Evolutionary conservation across 352 stramenopile genomes (phyloP), one percentile per base, ranked within the genome.

Genomic region (Globisporangium recalcitrans): DNA sequence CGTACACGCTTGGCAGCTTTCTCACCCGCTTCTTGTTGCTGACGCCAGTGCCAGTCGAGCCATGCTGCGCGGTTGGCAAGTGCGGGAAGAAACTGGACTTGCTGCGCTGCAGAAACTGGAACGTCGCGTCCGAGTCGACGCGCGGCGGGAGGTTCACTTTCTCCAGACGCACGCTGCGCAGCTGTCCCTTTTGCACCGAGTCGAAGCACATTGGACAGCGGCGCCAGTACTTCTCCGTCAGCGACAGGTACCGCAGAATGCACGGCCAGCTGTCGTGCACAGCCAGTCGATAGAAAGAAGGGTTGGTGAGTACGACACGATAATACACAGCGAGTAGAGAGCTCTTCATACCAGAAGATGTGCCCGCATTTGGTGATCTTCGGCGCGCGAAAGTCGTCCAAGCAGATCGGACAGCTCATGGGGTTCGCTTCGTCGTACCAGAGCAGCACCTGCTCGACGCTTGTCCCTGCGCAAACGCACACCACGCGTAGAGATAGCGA

Each of bases 301-400:
- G 31, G 9, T 14, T 10, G 13, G 13, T 36, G 10, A 36, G 31
- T 36, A 36, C 31, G 9, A 36, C 9, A 51, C 21, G 13, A 19
- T 53, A 26, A 8, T n/a, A 11, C 34, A n/a, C 9, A 9, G 7
- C 8, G 22, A 34, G 4, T 16, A 34, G 21, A 14, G 32, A 27
- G n/a, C 36, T 4, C 14, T 53, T 46, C 65, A 38, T 60, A 94
- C 85, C 85, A 94, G 52, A 92, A 94, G 26, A 90, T 88, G 62
- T 94, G 85, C 31, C 85, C 85, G 61, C 85, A 94, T 52, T 90
- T 88, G 64, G 85, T 94, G 62, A 93, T 94, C 71, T 93, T 94
- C 9, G 85, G 85, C 11, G 80, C 82, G 21, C 80, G 82, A 36
- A 91, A 87, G 54, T 65, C 68, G 52, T 94, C 85, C 61, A 94